Base-by-base conservation (phyloP, 768 basidiomycete genomes). In the Gelatoporia subvermispora region DNA sequence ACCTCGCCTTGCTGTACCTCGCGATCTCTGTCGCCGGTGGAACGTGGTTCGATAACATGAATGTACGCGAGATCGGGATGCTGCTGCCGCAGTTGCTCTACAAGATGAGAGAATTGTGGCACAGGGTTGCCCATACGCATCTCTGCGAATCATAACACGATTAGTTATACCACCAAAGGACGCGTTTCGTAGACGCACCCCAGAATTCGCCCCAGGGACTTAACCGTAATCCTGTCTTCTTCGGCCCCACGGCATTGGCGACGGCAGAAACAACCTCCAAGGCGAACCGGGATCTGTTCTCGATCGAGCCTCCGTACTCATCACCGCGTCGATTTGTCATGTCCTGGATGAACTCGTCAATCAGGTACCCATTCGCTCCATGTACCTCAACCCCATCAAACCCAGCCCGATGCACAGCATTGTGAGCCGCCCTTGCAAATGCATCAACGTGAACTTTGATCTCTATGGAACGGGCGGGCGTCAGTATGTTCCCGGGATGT, bases 111-210 rank as follows among this genome's bases (percentile, higher is more conserved):
- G 65, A 76, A 84, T 9, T 77, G 77, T 0, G 78, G 75, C 3
- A 72, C 61, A 0, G 79, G 81, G 47, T 82, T 69, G 2, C 55
- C 48, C 74, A 78, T 76, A 7, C 65, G 60, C 76, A 82, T 78
- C 5, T 25, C 58, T 51, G 38, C 20, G 56, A 58, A 22, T 50
- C 58, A 31, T 31, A 13, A 5, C 28, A 31, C 28, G 28, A n/a
- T 58, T 20, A 3, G 28, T 11, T 21, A 16, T n/a, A 4, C 10
- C 44, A 8, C 18, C 31, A 16, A n/a, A 24, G 7, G 4, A 9
- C 13, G 56, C 37, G 28, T 57, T 57, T 57, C 28, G 13, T 31
- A 7, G 28, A 74, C 48, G 13, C 13, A 45, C 62, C 56, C 67
- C 66, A 54, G 31, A 56, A 54, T 2, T 28, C 31, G 47, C 54